A percentile compares a stretch with the other conserved stretches of the same genome.
Evolutionary conservation across 352 stramenopile genomes (phyloP).

Genomic region (Halophytophthora polymorphica): DNA sequence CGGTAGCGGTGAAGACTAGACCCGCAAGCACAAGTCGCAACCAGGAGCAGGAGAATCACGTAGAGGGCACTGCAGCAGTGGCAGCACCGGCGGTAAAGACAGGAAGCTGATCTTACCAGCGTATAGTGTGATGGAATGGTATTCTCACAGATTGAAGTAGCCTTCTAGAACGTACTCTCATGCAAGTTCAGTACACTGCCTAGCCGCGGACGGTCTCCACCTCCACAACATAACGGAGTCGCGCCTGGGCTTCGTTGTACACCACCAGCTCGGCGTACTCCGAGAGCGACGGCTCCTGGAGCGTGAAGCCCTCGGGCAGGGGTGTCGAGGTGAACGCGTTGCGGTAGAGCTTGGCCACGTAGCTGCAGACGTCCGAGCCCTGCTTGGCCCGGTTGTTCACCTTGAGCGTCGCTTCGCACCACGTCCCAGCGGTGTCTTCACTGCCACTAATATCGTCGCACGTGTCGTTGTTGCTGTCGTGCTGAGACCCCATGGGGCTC

Average conservation of each 20-base stretch:
- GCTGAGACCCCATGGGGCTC: slow-evolving; percentile 1
- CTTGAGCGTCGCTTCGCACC: slow-evolving; percentile 28
- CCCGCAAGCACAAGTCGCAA: slow-evolving; percentile 8
- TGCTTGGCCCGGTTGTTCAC: slow-evolving; percentile 17
- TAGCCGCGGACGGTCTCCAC: slow-evolving; percentile 32
- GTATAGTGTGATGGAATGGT: too few species aligned
- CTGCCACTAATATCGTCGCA: background rate
- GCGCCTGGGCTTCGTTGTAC: slow-evolving; percentile 68
- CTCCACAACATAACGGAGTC: slow-evolving; percentile 78
- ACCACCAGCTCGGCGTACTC: slow-evolving; percentile 71
- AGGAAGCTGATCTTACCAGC: background rate
- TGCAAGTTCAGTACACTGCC: background rate
- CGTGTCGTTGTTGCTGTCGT: slow-evolving; percentile 2
- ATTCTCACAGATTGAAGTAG: too few species aligned
- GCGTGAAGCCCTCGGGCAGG: slow-evolving; percentile 12
- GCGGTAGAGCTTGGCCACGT: slow-evolving; percentile 50
- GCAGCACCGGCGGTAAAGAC: slow-evolving; percentile 12
- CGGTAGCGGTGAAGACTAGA: background rate
- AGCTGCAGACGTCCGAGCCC: slow-evolving; percentile 19
- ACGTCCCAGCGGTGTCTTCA: slow-evolving; percentile 10
- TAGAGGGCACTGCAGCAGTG: background rate
- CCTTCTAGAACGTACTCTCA: too few species aligned
- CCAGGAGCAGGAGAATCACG: slow-evolving; percentile 18
- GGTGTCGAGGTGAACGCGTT: slow-evolving; percentile 28
- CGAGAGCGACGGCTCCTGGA: slow-evolving; percentile 16